Percentiles rank a stretch among this genome's conserved stretches.
Evolutionary conservation across 768 basidiomycete species (phyloP).

Genomic region (Tylopilus plumbeoviolaceoides): DNA sequence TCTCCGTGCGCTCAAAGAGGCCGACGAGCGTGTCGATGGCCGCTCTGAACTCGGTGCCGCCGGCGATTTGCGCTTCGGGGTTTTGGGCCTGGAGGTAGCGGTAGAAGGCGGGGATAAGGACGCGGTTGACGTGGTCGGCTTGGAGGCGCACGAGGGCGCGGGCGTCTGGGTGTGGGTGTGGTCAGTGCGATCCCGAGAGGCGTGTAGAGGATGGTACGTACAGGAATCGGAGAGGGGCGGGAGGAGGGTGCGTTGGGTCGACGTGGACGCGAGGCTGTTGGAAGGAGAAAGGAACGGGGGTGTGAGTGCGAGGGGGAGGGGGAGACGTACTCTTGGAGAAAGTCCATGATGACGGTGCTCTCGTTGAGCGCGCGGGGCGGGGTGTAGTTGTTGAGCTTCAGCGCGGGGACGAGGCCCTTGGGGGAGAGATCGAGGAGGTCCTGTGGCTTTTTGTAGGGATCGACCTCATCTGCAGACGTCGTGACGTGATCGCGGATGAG

Average conservation of each 20-base stretch:
- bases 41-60: constrained; percentile 49
- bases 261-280: constrained; percentile 42
- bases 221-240: constrained; percentile 59
- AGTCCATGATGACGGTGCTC: constrained; percentile 76
- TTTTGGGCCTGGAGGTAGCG: constrained; percentile 72
- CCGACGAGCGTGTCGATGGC: constrained; percentile 48
- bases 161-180: constrained; percentile 43
- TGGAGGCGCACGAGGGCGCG: constrained; percentile 65
- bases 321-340: constrained; percentile 51
- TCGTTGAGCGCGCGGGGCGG: constrained; percentile 70
- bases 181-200: too few species aligned
- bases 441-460: constrained; percentile 76
- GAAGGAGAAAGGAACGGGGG: too few species aligned
- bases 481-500: too few species aligned
- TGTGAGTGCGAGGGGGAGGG: too few species aligned
- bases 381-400: constrained; percentile 49
- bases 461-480: constrained; percentile 58
- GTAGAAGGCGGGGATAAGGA: constrained; percentile 68
- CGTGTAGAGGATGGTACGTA: constrained; percentile 26
- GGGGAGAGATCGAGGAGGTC: constrained; percentile 80
- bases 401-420: constrained; percentile 74
- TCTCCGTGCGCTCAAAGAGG: constrained; percentile 50
- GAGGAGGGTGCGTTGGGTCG: constrained; percentile 48
- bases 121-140: constrained; percentile 61
- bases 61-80: constrained; percentile 43